Base-by-base conservation (phyloP, 441 rosid genomes). In the Theobroma grandiflorum region DNA sequence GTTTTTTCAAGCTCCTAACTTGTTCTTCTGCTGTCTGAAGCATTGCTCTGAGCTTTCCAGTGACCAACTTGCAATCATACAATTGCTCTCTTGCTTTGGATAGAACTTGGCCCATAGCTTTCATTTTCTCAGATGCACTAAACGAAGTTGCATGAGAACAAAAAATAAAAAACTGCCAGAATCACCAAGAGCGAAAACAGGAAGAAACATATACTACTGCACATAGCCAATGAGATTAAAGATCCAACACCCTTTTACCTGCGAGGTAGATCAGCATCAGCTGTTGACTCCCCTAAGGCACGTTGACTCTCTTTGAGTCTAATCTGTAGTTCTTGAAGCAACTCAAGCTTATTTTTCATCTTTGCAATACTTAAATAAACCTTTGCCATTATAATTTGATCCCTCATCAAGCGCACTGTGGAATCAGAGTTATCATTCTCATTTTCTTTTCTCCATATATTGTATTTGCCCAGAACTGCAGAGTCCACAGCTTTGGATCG, bases 31-130 rank as follows among this genome's bases (percentile, higher is more conserved):
- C 98, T 8, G 93, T 89, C 88, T 93, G 98, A 86, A 97, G 98
- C 98, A 97, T 95, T 65, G 99, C 99, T 82, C 99, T 91, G 73
- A 97, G 96, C 91, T 92, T 93, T 86, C 94, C 98, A 20, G 97
- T 95, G 67, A 97, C 97, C 83, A 92, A 82, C 75, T 93, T 94
- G 90, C 99, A 97, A 84, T 97, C 99, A 79, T 94, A 97, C 81
- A 97, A 80, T 84, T 94, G 90, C 79, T 87, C 95, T 85, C 90
- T 90, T 55, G 96, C 97, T 88, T 91, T 94, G 55, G 97, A 83
- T 81, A 97, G 84, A 80, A 87, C 92, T 84, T 92, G 96, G 69
- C 99, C 99, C 98, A 97, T 92, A 57, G 89, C 93, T 88, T 94
- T 93, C 20, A 94, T 89, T 88, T 94, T 97, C 76, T 85, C 97